phyloP scores from a whole-genome alignment of 2,329 filamentous ascomycete genomes.

The Reticulascus tulasneorum region DNA sequence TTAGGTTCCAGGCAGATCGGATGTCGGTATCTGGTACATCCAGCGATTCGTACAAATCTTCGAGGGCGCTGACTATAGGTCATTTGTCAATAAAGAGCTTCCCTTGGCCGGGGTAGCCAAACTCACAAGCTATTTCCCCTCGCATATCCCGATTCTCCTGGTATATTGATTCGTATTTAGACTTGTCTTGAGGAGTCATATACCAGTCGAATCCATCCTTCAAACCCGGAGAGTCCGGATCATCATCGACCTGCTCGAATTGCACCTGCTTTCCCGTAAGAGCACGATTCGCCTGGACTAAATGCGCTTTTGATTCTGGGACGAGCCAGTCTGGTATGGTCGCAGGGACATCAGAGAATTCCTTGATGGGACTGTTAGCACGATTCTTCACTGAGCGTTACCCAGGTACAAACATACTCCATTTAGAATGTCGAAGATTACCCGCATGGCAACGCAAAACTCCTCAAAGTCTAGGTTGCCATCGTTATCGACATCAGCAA shows the following conservation, averaged over 20 bases:
- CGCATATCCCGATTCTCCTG: conserved; percentile 83
- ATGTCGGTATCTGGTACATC: conserved; percentile 75
- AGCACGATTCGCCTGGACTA: conserved; percentile 78
- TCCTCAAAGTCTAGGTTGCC: conserved; percentile 98
- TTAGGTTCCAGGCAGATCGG: conserved; percentile 91
- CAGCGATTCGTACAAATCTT: conserved; percentile 79
- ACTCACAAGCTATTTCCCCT: conserved; percentile 75
- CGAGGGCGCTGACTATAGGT: conserved; percentile 66
- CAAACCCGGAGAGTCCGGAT: conserved; percentile 76
- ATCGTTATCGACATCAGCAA: conserved; percentile 95
- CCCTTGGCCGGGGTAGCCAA: background rate
- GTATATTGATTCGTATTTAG: conserved; percentile 97
- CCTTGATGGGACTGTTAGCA: conserved; percentile 45
- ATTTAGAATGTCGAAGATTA: conserved; percentile 97
- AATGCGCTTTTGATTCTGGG: conserved; percentile 88
- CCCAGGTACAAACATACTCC: conserved; percentile 61
- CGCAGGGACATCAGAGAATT: conserved; percentile 83
- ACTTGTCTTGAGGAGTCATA: conserved; percentile 87
- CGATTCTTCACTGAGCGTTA: too few relatives aligned
- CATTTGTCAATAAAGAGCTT: background rate
- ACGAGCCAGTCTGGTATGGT: conserved; percentile 93
- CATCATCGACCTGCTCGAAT: conserved; percentile 82
- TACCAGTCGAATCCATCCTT: conserved; percentile 99
- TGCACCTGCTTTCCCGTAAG: conserved; percentile 74
- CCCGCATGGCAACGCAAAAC: conserved; percentile 97